Evolutionary conservation across 1,284 basidiomycete species (phyloP).

Genomic region (Takashimella koratensis): DNA sequence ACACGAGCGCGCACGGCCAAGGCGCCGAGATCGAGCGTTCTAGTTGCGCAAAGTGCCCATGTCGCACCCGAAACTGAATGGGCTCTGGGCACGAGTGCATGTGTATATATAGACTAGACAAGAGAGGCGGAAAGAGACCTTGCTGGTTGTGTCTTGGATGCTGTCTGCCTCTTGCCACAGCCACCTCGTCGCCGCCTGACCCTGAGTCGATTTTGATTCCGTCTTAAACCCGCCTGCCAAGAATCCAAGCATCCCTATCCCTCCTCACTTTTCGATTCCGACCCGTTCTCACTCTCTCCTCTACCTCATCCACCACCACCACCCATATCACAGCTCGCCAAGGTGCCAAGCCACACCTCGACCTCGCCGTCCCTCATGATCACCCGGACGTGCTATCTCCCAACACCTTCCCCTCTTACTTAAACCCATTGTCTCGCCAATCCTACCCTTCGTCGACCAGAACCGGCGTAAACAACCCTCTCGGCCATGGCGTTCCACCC

Average conservation of each 20-base stretch:
- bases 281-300: background rate
- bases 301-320: background rate
- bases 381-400: background rate
- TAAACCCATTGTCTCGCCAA: background rate
- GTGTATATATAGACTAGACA: too few relatives aligned
- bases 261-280: background rate
- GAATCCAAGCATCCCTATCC: background rate
- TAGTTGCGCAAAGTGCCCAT: too few relatives aligned
- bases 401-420: background rate
- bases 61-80: too few relatives aligned
- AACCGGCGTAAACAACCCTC: constrained; percentile 4
- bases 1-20: too few relatives aligned
- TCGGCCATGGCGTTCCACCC: constrained; percentile 39
- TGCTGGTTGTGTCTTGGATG: too few relatives aligned
- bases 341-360: background rate
- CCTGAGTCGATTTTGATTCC: background rate
- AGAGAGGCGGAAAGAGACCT: too few relatives aligned
- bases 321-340: background rate
- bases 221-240: background rate
- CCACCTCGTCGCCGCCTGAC: too few relatives aligned
- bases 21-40: too few relatives aligned
- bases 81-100: too few relatives aligned
- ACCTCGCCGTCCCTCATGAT: background rate
- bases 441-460: background rate
- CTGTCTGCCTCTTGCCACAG: too few relatives aligned